Percentiles rank a stretch among this genome's conserved stretches.
phyloP scores from a whole-genome alignment of 257 asterid genomes.

The Ballota nigra region DNA sequence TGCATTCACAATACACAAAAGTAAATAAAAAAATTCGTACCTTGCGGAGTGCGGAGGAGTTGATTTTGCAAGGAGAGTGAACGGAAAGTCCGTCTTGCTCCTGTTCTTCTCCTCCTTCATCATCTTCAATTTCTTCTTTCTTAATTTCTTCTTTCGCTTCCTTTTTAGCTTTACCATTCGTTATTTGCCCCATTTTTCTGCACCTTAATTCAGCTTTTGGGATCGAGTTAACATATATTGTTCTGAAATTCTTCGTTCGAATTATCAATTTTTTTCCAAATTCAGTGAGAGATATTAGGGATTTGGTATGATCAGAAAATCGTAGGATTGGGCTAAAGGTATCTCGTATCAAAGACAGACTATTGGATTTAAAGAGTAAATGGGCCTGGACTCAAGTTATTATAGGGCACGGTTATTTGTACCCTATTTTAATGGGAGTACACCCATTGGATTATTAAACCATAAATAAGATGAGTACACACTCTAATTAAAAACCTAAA shows the following conservation, averaged over 20 bases:
- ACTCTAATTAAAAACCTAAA: too few relatives aligned
- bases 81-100: slow-evolving; percentile 90
- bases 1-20: not conserved
- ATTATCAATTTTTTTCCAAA: not conserved
- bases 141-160: slow-evolving; percentile 41
- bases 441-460: too few relatives aligned
- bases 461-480: too few relatives aligned
- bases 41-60: slow-evolving; percentile 55
- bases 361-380: too few relatives aligned
- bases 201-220: not conserved
- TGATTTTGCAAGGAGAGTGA: slow-evolving; percentile 88
- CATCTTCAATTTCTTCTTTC: slow-evolving; percentile 34
- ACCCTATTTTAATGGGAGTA: too few relatives aligned
- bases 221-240: slow-evolving; percentile 1
- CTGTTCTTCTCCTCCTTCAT: slow-evolving; percentile 39
- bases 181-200: slow-evolving; percentile 45
- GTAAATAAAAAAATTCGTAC: slow-evolving; percentile 17
- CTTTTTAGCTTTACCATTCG: slow-evolving; percentile 46
- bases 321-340: not conserved
- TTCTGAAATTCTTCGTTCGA: not conserved
- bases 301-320: slow-evolving; percentile 14
- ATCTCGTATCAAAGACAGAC: too few relatives aligned
- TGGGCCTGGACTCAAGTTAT: not conserved
- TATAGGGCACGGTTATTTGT: too few relatives aligned
- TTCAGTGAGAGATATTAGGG: slow-evolving; percentile 15